A percentile compares a stretch with the other conserved stretches of the same genome.
phyloP scores from a whole-genome alignment of 2,329 filamentous ascomycete species.

The Ilyonectria destructans region DNA sequence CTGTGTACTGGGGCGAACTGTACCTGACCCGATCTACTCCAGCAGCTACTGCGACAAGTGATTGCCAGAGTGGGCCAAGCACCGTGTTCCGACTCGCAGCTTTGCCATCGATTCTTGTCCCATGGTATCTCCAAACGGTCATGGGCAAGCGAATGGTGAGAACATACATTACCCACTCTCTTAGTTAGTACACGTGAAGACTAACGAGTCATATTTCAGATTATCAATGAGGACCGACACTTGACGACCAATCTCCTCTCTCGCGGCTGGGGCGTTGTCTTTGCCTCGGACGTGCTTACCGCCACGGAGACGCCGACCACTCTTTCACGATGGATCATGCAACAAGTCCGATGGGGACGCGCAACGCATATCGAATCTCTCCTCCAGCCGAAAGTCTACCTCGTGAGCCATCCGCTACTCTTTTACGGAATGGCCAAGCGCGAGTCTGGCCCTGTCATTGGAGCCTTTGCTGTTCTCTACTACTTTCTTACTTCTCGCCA shows the following conservation, averaged over 20 bases:
- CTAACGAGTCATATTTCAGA: slow-evolving; percentile 24
- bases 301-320: slow-evolving; percentile 46
- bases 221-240: slow-evolving; percentile 49
- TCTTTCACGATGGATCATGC: slow-evolving; percentile 45
- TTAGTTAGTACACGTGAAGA: neutral
- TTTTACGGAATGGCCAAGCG: slow-evolving; percentile 46
- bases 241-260: slow-evolving; percentile 47
- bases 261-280: slow-evolving; percentile 49
- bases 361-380: slow-evolving; percentile 48
- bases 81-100: slow-evolving; percentile 44
- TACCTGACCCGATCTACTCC: slow-evolving; percentile 46
- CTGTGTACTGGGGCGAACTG: slow-evolving; percentile 48
- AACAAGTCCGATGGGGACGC: slow-evolving; percentile 47
- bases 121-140: slow-evolving; percentile 46
- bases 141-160: slow-evolving; percentile 47
- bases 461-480: slow-evolving; percentile 38
- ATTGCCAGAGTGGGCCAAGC: slow-evolving; percentile 48
- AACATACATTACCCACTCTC: neutral
- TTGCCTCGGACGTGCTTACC: slow-evolving; percentile 48
- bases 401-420: slow-evolving; percentile 46
- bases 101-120: slow-evolving; percentile 43
- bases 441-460: slow-evolving; percentile 42
- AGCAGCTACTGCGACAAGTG: slow-evolving; percentile 44
- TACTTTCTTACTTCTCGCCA: slow-evolving; percentile 42
- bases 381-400: slow-evolving; percentile 45